Base-by-base conservation (phyloP, 2,329 filamentous ascomycete genomes). In the Aspergillus ustus region DNA sequence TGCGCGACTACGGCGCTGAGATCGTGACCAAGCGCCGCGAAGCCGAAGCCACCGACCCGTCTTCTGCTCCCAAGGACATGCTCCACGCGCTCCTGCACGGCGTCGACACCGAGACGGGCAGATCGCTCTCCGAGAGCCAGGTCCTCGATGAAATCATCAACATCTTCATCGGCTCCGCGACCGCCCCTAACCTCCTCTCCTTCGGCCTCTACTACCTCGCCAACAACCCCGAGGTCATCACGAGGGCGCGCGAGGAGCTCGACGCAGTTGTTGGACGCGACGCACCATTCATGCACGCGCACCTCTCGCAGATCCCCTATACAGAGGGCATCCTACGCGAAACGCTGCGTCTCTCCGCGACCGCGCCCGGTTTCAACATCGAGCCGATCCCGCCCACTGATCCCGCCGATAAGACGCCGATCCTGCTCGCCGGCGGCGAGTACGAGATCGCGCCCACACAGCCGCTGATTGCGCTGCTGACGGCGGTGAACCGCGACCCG, bases 61-160 rank as follows among this genome's bases (percentile, higher is more conserved):
- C 84, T 13, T 82, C 83, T n/a, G 43, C 34, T 6, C 59, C 59
- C 25, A 81, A 84, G 17, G 89, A 91, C 67, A 67, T 90, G 29
- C 80, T 91, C 8, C 80, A 87, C 54, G 82, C 84, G 3, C 79
- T 91, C 71, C 72, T 91, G 61, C 81, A 83, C 58, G 82, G 78
- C 13, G 82, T 80, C 45, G 89, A 91, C 65, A 84, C 86, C 0
- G 82, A 88, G 69, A 90, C 88, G 0, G 86, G 85, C 29, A 78
- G 82, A 61, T 76, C 75, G 2, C 78, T 91, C 65, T 82, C 77
- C 4, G 84, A 90, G 4, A 83, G 84, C 9, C 84, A 85, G 62
- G 83, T 90, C 52, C 82, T 89, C 52, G 87, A 90, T 73, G 89
- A 91, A 72, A 87, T 91, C 66, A 85, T 90, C 57, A 84, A 84